These are phyloP conservation scores for Verticillium tricorpus DNA, from an alignment of 2,329 filamentous ascomycete genomes.

Conservation along the genomic window DNA sequence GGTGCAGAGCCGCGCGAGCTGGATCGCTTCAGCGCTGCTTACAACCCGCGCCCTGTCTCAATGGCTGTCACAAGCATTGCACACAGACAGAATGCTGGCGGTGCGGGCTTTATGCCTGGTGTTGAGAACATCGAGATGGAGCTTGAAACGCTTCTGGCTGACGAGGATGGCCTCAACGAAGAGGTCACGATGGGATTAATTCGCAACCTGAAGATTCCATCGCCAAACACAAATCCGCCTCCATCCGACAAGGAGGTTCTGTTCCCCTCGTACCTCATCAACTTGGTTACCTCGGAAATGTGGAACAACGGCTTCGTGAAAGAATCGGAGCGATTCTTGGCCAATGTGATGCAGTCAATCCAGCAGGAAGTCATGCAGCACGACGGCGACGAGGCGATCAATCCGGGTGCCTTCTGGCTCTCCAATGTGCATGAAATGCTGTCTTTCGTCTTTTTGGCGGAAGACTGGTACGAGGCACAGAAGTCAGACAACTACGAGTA, in stretches of 20 bases:
- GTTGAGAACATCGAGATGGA: conserved; percentile 92
- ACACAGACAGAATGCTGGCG: conserved; percentile 67
- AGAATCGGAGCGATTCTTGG: conserved; percentile 96
- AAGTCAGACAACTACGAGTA: conserved; percentile 99
- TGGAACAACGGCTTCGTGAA: conserved; percentile 99
- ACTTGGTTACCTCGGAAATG: conserved; percentile 98
- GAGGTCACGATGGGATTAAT: conserved; percentile 96
- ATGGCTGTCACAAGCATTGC: conserved; percentile 76
- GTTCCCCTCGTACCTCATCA: conserved; percentile 98
- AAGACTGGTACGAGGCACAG: conserved; percentile 99
- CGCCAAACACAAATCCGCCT: conserved; percentile 77
- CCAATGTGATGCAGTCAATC: conserved; percentile 99
- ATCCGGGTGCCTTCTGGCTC: conserved; percentile 96
- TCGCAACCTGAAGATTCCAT: conserved; percentile 92
- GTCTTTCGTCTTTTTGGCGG: conserved; percentile 96
- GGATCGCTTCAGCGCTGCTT: conserved; percentile 87
- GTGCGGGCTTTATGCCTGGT: conserved; percentile 72
- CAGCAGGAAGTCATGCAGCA: conserved; percentile 99
- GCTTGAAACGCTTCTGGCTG: conserved; percentile 86
- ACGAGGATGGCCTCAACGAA: conserved; percentile 93
- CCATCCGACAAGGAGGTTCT: conserved; percentile 98
- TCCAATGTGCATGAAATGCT: conserved; percentile 99
- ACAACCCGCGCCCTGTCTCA: conserved; percentile 91
- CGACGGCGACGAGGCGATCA: conserved; percentile 94
- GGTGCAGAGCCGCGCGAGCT: conserved; percentile 79